Evolutionary conservation across 208 protist genomes (phyloP).

Genomic region (Leptomonas pyrrhocoris): DNA sequence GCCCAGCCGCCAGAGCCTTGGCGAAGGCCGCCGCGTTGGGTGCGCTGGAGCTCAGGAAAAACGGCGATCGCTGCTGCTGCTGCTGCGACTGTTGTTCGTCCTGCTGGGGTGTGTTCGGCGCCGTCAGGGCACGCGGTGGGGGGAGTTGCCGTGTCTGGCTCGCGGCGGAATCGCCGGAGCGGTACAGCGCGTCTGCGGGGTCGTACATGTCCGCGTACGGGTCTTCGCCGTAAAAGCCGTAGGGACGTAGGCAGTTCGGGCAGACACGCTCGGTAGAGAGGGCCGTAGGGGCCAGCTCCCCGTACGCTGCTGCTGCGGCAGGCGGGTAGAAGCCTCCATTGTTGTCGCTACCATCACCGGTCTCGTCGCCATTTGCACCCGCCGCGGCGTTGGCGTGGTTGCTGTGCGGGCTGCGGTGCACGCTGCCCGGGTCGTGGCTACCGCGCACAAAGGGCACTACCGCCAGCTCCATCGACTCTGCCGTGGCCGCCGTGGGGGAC

Average conservation of each 20-base stretch:
- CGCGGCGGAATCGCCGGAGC: background rate
- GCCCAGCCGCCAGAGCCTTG: background rate
- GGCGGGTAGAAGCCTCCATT: background rate
- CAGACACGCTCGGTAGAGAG: conserved; percentile 38
- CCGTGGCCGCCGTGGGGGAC: background rate
- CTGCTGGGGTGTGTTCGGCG: background rate
- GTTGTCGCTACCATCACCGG: background rate
- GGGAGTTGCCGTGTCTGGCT: conserved; percentile 5
- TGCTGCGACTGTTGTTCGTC: background rate
- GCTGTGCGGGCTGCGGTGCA: background rate
- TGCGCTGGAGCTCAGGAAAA: background rate
- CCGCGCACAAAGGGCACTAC: conserved; percentile 27
- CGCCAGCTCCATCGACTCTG: conserved; percentile 21
- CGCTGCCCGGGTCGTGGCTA: conserved; percentile 2
- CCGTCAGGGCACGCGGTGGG: background rate
- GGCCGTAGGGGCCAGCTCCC: conserved; percentile 23
- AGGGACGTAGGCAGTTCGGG: conserved; percentile 41
- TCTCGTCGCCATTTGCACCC: background rate
- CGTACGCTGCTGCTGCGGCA: conserved; percentile 5
- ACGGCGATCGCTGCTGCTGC: background rate
- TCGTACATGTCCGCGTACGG: conserved; percentile 14
- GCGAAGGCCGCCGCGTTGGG: background rate
- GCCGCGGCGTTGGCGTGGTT: background rate
- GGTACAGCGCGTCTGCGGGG: conserved; percentile 7
- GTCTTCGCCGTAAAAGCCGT: conserved; percentile 21